Conservation (phyloP, 2,329 filamentous ascomycete species). For the Dryadomyces quercus-mongolicae region DNA sequence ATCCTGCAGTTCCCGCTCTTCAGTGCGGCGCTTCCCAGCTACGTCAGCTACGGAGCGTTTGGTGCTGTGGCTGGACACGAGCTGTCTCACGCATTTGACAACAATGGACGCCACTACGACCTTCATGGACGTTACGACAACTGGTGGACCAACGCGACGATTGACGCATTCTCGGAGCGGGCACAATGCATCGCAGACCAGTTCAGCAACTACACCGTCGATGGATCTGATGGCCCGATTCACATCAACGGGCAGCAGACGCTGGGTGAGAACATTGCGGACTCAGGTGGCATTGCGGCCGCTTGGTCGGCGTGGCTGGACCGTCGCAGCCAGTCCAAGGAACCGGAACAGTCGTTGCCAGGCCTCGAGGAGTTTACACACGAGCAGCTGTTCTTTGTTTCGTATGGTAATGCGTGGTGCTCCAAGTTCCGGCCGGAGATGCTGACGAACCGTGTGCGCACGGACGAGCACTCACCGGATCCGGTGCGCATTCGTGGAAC, state of each 20-base stretch:
- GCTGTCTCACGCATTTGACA: conserved; percentile 59
- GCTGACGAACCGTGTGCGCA: conserved; percentile 44
- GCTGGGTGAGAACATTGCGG: conserved; percentile 59
- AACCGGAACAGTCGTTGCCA: conserved; percentile 29
- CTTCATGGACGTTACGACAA: conserved; percentile 50
- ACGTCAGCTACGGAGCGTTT: conserved; percentile 58
- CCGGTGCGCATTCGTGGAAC: conserved; percentile 50
- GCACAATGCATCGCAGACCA: conserved; percentile 58
- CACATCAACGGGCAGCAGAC: conserved; percentile 53
- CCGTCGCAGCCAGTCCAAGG: conserved; percentile 24
- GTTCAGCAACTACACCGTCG: conserved; percentile 48
- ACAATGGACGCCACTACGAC: conserved; percentile 51
- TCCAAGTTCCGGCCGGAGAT: conserved; percentile 47
- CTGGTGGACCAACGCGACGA: conserved; percentile 54
- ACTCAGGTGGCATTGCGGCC: conserved; percentile 53
- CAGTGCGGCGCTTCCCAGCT: conserved; percentile 48
- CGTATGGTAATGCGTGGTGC: conserved; percentile 55
- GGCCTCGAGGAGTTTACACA: conserved; percentile 50
- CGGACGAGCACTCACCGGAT: conserved; percentile 54
- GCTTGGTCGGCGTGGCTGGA: conserved; percentile 55
- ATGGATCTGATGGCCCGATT: conserved; percentile 40
- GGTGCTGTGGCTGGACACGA: conserved; percentile 57
- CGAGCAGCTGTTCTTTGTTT: conserved; percentile 59
- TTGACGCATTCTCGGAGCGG: conserved; percentile 43
- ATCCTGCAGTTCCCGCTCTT: conserved; percentile 61